Evolutionary conservation across 768 basidiomycete genomes (phyloP).

Genomic region (Lactifluus piperatus): DNA sequence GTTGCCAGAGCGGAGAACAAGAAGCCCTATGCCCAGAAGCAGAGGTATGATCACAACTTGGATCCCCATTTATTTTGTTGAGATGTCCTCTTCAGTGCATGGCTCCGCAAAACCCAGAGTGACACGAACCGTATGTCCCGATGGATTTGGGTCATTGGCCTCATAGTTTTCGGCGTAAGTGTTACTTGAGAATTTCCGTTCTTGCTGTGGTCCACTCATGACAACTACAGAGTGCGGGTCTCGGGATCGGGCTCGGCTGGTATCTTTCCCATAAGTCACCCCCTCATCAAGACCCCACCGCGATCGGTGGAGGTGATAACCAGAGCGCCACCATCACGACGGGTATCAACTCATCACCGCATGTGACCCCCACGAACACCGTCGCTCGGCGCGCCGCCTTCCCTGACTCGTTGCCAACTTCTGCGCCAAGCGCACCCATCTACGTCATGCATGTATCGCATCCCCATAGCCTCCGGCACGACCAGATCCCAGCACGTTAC

Average conservation of each 20-base stretch:
- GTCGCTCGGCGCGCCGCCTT: slow-evolving; percentile 34
- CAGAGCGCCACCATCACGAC: slow-evolving; percentile 25
- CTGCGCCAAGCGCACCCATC: slow-evolving; percentile 7
- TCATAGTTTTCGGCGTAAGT: slow-evolving; percentile 48
- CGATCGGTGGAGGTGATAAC: slow-evolving; percentile 54
- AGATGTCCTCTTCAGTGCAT: slow-evolving; percentile 34
- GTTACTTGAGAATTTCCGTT: not conserved
- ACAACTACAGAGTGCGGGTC: slow-evolving; percentile 36
- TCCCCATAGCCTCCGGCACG: not conserved
- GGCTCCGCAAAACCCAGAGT: slow-evolving; percentile 57
- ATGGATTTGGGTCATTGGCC: slow-evolving; percentile 65
- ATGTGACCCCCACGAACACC: slow-evolving; percentile 57
- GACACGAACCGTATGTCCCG: slow-evolving; percentile 45
- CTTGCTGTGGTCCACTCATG: not conserved
- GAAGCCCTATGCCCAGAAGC: slow-evolving; percentile 35
- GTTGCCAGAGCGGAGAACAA: slow-evolving; percentile 58
- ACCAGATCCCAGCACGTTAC: not conserved
- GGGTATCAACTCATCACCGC: slow-evolving; percentile 23
- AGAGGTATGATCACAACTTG: slow-evolving; percentile 28
- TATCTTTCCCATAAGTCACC: slow-evolving; percentile 46
- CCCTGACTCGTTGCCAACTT: slow-evolving; percentile 21
- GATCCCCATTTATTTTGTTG: not conserved
- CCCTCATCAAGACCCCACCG: slow-evolving; percentile 44
- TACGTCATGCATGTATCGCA: slow-evolving; percentile 10
- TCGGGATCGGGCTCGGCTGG: slow-evolving; percentile 51